Evolutionary conservation across 129 eudicot species (phyloP).

Genomic region (Flaveria sonorensis): DNA sequence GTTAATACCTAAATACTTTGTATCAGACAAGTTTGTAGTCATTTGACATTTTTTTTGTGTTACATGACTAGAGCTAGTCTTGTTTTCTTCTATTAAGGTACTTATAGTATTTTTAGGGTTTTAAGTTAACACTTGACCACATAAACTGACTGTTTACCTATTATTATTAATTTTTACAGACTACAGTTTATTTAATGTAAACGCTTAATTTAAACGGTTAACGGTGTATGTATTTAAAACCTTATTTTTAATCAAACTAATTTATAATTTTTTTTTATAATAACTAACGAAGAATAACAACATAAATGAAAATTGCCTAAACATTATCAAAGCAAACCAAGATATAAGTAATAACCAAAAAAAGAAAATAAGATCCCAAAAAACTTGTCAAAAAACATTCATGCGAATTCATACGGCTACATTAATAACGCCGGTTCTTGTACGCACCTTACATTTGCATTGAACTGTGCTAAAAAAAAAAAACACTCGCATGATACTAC

Average conservation of each 20-base stretch:
- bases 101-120: too few relatives aligned
- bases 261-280: neutral
- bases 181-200: too few relatives aligned
- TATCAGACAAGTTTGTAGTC: too few relatives aligned
- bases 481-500: slow-evolving; percentile 23
- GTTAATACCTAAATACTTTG: too few relatives aligned
- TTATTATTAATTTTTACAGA: too few relatives aligned
- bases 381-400: slow-evolving; percentile 19
- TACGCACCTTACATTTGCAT: slow-evolving; percentile 42
- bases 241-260: neutral
- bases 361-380: neutral
- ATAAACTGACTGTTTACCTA: too few relatives aligned
- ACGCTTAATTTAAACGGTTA: too few relatives aligned
- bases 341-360: neutral
- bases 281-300: neutral
- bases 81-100: too few relatives aligned
- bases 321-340: neutral
- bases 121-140: too few relatives aligned
- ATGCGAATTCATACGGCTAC: slow-evolving; percentile 38
- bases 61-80: too few relatives aligned
- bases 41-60: too few relatives aligned
- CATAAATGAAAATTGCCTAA: neutral
- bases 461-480: slow-evolving; percentile 27
- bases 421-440: slow-evolving; percentile 46
- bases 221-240: too few relatives aligned